Base-by-base conservation (phyloP, 768 basidiomycete genomes). In the Cystoderma amianthinum region DNA sequence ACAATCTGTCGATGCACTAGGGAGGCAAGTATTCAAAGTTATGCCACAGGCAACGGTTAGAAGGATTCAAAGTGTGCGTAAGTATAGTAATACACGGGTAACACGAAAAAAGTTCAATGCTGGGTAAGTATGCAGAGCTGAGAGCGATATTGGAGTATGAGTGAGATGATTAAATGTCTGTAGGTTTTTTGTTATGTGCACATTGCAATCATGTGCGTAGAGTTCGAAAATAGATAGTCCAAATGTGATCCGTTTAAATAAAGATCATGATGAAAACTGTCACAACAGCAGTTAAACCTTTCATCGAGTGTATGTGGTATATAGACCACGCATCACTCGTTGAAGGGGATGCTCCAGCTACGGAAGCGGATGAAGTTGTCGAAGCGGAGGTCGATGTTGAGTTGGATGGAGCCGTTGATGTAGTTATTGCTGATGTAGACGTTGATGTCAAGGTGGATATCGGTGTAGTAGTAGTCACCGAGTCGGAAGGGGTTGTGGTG, bases 321-420 rank as follows among this genome's bases (percentile, higher is more conserved):
- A 49, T 33, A 19, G 56, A 48, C 53, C 52, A 57, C 24, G 57
- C 63, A 17, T 55, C 54, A 39, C 55, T 61, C 13, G 44, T 58
- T n/a, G 51, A 46, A 2, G 56, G 45, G 2, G 56, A 9, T 17
- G 10, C 32, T 24, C 23, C 25, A 35, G 3, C 21, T n/a, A 7
- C 24, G 24, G 47, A 40, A 9, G 53, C 44, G 12, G 48, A 36
- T 11, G 52, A 38, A 39, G 39, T 36, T 12, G n/a, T n/a, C n/a
- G n/a, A n/a, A n/a, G n/a, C n/a, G 28, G 39, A 33, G 12, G 43
- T 40, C 4, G 15, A 25, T 18, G 39, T 21, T 18, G 35, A 35
- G 32, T n/a, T n/a, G n/a, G n/a, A n/a, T n/a, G 44, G 24, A 41
- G 47, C 17, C 43, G 43, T 43, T 36, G 50, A 42, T 35, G 43